Conservation (phyloP, 2,329 filamentous ascomycete genomes). For the Byssoonygena ceratinophila region DNA sequence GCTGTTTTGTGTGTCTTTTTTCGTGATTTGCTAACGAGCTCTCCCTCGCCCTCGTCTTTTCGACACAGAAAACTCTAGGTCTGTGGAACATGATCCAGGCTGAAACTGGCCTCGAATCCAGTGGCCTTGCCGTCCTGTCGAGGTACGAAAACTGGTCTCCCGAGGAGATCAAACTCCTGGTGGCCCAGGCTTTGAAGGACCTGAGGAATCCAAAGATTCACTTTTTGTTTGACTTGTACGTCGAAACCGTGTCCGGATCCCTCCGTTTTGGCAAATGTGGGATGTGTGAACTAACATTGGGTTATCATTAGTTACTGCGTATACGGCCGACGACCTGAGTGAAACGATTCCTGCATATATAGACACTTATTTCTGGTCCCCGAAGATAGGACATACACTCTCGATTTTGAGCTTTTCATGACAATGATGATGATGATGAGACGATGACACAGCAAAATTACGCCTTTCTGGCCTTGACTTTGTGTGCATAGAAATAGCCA, state of each 20-base stretch:
- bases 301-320: background rate
- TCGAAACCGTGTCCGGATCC: too few relatives aligned
- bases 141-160: conserved; percentile 19
- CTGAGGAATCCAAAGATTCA: conserved; percentile 26
- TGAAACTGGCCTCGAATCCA: conserved; percentile 21
- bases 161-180: conserved; percentile 26
- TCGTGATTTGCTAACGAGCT: background rate
- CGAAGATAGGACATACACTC: too few relatives aligned
- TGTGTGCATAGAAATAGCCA: too few relatives aligned
- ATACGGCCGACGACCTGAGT: conserved; percentile 1
- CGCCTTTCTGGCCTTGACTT: too few relatives aligned
- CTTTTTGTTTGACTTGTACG: conserved; percentile 23
- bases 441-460: too few relatives aligned
- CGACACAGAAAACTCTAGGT: conserved; percentile 19
- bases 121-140: conserved; percentile 23
- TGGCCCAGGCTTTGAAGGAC: conserved; percentile 26
- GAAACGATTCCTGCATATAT: background rate
- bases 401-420: too few relatives aligned
- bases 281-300: background rate
- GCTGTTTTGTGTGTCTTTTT: background rate
- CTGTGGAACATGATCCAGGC: conserved; percentile 23
- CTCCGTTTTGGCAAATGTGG: background rate
- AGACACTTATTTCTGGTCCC: too few relatives aligned
- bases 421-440: too few relatives aligned
- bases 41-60: background rate